Conservation (phyloP, 352 stramenopile genomes). For the Phytophthora agathidicida region DNA sequence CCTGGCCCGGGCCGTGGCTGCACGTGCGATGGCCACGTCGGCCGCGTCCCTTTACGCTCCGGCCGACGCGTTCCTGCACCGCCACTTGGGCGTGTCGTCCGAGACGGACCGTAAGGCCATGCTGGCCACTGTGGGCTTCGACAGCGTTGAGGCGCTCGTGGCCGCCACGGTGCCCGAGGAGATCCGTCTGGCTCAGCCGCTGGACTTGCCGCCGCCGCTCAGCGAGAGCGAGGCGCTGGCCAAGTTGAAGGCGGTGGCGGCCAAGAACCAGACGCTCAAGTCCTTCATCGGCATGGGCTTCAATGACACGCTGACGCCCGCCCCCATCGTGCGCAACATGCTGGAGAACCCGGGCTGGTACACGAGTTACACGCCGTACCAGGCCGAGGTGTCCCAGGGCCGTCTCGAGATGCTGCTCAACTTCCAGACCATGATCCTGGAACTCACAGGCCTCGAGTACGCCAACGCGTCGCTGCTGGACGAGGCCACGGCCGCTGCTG, state of each 20-base stretch:
- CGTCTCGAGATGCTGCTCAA: constrained; percentile 99
- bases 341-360: constrained; percentile 99
- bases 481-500: constrained; percentile 98
- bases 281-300: constrained; percentile 99
- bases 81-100: constrained; percentile 89
- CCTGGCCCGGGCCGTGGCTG: constrained; percentile 13
- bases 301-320: constrained; percentile 96
- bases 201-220: constrained; percentile 74
- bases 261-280: constrained; percentile 96
- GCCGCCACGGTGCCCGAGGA: constrained; percentile 94
- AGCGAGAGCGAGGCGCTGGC: constrained; percentile 94
- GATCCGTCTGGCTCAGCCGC: constrained; percentile 82
- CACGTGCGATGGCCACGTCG: constrained; percentile 19
- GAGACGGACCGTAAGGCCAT: constrained; percentile 91
- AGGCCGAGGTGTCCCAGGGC: constrained; percentile 99
- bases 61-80: constrained; percentile 70
- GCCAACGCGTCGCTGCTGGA: constrained; percentile 98
- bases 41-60: constrained; percentile 39
- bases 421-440: constrained; percentile 98
- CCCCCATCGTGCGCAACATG: constrained; percentile 98
- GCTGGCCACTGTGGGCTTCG: constrained; percentile 93
- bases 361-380: constrained; percentile 98
- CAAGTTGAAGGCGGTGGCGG: constrained; percentile 90
- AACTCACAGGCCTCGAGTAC: constrained; percentile 97
- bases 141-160: constrained; percentile 94